These are phyloP conservation scores for Zygosaccharomyces sapae DNA, from an alignment of 1,139 yeast species.

Conservation along the genomic window DNA sequence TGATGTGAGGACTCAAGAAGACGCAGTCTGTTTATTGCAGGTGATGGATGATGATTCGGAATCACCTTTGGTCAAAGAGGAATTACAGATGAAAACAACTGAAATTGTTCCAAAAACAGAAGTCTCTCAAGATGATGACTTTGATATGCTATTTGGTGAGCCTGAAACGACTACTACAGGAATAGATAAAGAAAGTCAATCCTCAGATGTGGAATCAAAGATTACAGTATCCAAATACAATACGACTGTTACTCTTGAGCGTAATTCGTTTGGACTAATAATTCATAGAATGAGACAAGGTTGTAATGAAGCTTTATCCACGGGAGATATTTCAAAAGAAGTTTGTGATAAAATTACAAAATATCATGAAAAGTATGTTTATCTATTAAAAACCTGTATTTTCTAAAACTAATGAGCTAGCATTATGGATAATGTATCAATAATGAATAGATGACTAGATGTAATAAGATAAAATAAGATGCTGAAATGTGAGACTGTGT, in stretches of 20 bases:
- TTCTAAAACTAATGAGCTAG: slow-evolving; percentile 16
- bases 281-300: slow-evolving; percentile 22
- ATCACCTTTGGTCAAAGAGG: slow-evolving; percentile 7
- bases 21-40: slow-evolving; percentile 25
- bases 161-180: slow-evolving; percentile 30
- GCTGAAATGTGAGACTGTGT: background rate
- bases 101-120: slow-evolving; percentile 22
- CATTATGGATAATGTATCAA: slow-evolving; percentile 1
- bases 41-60: slow-evolving; percentile 22
- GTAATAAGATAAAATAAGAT: background rate
- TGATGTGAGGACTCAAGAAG: slow-evolving; percentile 28
- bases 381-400: slow-evolving; percentile 28
- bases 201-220: slow-evolving; percentile 9
- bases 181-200: slow-evolving; percentile 22
- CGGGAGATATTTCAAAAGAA: slow-evolving; percentile 22
- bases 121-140: slow-evolving; percentile 31
- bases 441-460: background rate
- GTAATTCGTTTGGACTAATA: slow-evolving; percentile 29
- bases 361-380: slow-evolving; percentile 29
- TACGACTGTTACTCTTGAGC: slow-evolving; percentile 14
- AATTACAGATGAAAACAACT: slow-evolving; percentile 10
- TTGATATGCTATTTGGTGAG: slow-evolving; percentile 37
- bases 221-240: slow-evolving; percentile 11
- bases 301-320: slow-evolving; percentile 18
- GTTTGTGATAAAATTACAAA: slow-evolving; percentile 21